A percentile compares a stretch with the other conserved stretches of the same genome.
phyloP scores from a whole-genome alignment of 352 stramenopile genomes.

The Thraustochytrium striatum region DNA sequence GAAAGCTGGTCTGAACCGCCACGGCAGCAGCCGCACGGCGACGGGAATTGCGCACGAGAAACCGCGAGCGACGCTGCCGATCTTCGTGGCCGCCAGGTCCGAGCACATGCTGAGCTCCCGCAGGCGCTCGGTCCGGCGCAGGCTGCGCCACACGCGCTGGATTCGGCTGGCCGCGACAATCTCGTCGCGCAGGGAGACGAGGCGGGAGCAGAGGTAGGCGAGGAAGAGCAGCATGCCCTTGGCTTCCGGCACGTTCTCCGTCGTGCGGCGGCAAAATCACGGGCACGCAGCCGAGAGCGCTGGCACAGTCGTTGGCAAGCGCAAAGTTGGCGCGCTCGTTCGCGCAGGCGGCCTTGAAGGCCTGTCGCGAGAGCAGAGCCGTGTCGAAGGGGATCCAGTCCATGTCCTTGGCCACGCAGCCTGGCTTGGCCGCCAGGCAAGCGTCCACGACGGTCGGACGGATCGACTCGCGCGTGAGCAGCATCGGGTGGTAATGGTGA shows the following conservation, averaged over 20 bases:
- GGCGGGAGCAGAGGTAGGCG: constrained; percentile 83
- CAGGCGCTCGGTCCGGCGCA: background rate
- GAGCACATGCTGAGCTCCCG: constrained; percentile 4
- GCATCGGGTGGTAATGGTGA: constrained; percentile 89
- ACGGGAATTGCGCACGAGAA: background rate
- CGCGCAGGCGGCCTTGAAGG: constrained; percentile 1
- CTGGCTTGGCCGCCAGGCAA: background rate
- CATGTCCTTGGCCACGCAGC: background rate
- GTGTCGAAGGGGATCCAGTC: background rate
- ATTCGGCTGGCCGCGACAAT: constrained; percentile 78
- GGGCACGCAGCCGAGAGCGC: constrained; percentile 83
- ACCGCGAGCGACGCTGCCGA: background rate
- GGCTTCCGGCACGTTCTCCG: constrained; percentile 78
- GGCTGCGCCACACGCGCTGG: constrained; percentile 60
- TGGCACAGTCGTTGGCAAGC: constrained; percentile 77
- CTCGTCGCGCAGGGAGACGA: constrained; percentile 87
- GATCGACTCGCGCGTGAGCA: constrained; percentile 60
- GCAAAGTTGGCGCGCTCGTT: constrained; percentile 78
- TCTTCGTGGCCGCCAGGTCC: background rate
- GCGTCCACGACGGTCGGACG: background rate
- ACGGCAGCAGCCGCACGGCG: background rate
- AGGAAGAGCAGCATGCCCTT: constrained; percentile 89
- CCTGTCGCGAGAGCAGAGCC: constrained; percentile 25
- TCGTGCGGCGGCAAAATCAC: constrained; percentile 79
- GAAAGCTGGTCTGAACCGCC: background rate